A percentile compares a stretch with the other conserved stretches of the same genome.
Conservation (phyloP, 2,329 filamentous ascomycete species). For the Pseudogymnoascus sp. region DNA sequence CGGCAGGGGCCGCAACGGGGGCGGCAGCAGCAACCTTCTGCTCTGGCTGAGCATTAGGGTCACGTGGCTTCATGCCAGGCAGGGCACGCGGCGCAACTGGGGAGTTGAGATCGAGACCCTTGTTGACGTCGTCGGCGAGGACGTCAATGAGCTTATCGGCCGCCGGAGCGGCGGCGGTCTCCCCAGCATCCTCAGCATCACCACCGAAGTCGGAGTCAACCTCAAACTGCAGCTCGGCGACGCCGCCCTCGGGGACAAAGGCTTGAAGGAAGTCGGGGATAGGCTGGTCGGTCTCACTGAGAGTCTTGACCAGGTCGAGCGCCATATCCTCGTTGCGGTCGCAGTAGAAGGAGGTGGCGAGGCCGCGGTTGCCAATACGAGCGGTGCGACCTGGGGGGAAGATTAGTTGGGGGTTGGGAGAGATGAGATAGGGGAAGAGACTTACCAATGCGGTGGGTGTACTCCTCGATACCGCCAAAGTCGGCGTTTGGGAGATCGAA, state of each 20-base stretch:
- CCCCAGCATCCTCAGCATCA: conserved; percentile 15
- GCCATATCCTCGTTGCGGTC: conserved; percentile 68
- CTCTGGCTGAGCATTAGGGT: neutral
- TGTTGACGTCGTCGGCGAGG: neutral
- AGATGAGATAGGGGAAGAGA: conserved; percentile 11
- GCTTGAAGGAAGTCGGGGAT: conserved; percentile 74
- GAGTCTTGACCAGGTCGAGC: conserved; percentile 66
- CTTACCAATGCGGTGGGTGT: conserved; percentile 86
- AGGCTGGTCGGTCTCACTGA: conserved; percentile 70
- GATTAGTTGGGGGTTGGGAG: conserved; percentile 12
- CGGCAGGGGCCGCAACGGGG: neutral
- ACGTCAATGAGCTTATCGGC: conserved; percentile 6
- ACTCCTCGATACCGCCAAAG: conserved; percentile 87
- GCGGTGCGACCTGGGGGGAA: conserved; percentile 67
- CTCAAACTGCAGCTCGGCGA: conserved; percentile 22
- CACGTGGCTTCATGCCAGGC: neutral
- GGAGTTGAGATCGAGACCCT: neutral
- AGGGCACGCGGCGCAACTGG: neutral
- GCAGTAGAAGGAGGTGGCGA: conserved; percentile 85
- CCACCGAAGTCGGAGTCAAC: conserved; percentile 21
- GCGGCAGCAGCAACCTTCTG: neutral
- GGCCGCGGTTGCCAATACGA: conserved; percentile 78
- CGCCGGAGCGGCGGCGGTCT: conserved; percentile 11
- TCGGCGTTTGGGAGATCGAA: conserved; percentile 70
- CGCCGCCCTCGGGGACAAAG: conserved; percentile 47